Base-by-base conservation (phyloP, 2,329 filamentous ascomycete species). In the Trichoderma breve region DNA sequence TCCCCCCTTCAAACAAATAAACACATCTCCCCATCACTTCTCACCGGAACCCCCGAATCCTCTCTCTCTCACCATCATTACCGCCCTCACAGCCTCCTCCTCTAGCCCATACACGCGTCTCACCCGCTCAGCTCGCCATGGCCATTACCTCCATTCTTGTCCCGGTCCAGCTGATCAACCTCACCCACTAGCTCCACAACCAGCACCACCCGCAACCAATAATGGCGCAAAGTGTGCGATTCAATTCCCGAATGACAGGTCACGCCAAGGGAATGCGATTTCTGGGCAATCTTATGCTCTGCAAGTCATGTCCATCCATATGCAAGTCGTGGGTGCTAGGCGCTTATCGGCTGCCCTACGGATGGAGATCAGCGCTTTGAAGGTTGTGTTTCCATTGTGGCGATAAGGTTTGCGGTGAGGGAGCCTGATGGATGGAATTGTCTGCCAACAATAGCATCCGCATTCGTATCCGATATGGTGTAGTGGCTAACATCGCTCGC, bases 401-500 rank as follows among this genome's bases (percentile, higher is more conserved):
- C 55, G 55, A 68, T 60, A 51, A 11, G 14, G 55, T 34, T 57
- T 9, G n/a, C 39, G 26, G 18, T 53, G 12, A 28, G 28, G 15
- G 26, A 53, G 26, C 43, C 47, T 68, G n/a, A 68, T 60, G 65
- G 36, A 34, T 60, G 26, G 6, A 34, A 47, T 60, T 68, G n/a
- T 68, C 36, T 9, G 12, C 26, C 18, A 12, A 26, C 9, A 14
- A 14, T 14, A 18, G 65, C 51, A 64, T 30, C 36, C 3, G 6
- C 47, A 77, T 32, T 6, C 55, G 57, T 6, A 34, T 80, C 78
- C 78, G 78, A 76, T 78, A 79, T 80, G 78, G 78, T 79, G 78
- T 79, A 79, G 78, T 79, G 78, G 78, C 78, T 79, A 80, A 79
- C 78, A 80, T 80, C 78, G 78, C 77, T 79, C 78, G 77, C 78